A percentile compares a stretch with the other conserved stretches of the same genome.
Evolutionary conservation across 129 eudicot species (phyloP).

Genomic region (Flaveria trinervia): DNA sequence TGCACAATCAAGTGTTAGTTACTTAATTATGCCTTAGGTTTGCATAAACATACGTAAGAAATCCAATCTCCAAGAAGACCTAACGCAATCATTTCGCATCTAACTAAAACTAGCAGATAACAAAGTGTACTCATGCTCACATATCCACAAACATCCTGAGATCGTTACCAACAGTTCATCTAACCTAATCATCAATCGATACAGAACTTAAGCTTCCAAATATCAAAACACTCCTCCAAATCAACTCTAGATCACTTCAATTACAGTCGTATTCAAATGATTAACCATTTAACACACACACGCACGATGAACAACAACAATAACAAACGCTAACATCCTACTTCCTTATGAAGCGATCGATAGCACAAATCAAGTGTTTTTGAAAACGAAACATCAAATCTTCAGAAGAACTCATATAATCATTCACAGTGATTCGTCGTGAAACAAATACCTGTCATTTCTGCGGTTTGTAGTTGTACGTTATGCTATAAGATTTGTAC

Average conservation of each 20-base stretch:
- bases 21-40: not conserved
- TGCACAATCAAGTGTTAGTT: not conserved
- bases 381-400: slow-evolving; percentile 6
- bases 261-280: slow-evolving; percentile 5
- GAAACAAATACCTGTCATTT: slow-evolving; percentile 35
- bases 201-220: not conserved
- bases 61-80: not conserved
- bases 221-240: slow-evolving; percentile 10
- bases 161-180: slow-evolving; percentile 5
- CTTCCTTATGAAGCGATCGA: not conserved
- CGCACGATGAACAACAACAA: not conserved
- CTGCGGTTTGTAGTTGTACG: slow-evolving; percentile 16
- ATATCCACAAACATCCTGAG: not conserved
- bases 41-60: not conserved
- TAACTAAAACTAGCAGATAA: not conserved
- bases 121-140: not conserved
- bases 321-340: not conserved
- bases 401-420: not conserved
- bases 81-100: too few species aligned
- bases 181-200: not conserved
- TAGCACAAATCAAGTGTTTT: slow-evolving; percentile 13
- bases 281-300: slow-evolving; percentile 3
- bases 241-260: slow-evolving; percentile 15
- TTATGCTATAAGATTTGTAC: slow-evolving; percentile 14
- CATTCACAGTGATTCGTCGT: slow-evolving; percentile 4